phyloP scores from a whole-genome alignment of 148 eudicot genomes.

The Talinum fruticosum region DNA sequence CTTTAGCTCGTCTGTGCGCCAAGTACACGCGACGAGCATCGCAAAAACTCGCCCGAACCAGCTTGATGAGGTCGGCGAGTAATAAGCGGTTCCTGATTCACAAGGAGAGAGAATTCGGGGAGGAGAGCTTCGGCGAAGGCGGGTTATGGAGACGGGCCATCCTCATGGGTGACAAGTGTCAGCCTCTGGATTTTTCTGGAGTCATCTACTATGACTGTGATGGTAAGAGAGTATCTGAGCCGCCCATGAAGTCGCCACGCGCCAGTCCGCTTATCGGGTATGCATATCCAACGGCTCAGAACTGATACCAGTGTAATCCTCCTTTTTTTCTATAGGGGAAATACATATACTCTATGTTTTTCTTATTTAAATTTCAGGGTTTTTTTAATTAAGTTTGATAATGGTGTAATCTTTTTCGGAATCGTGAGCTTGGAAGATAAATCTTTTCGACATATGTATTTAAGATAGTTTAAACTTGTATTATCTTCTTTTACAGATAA shows the following conservation, averaged over 20 bases:
- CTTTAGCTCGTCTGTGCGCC: slow-evolving; percentile 33
- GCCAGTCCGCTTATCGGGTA: slow-evolving; percentile 33
- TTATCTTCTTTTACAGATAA: too few relatives aligned
- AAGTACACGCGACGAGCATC: slow-evolving; percentile 39
- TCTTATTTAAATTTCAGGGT: too few relatives aligned
- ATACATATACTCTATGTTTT: too few relatives aligned
- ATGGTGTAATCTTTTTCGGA: too few relatives aligned
- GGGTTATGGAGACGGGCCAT: slow-evolving; percentile 58
- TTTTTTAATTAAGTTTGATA: too few relatives aligned
- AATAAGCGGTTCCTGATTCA: slow-evolving; percentile 23
- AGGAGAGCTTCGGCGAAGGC: slow-evolving; percentile 34
- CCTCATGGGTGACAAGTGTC: slow-evolving; percentile 68
- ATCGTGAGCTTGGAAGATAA: too few relatives aligned
- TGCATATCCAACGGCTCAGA: slow-evolving; percentile 3
- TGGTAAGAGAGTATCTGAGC: slow-evolving; percentile 36
- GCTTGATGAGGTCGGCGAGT: slow-evolving; percentile 11
- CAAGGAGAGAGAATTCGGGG: slow-evolving; percentile 7
- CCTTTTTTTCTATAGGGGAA: too few relatives aligned
- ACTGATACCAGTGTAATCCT: too few relatives aligned
- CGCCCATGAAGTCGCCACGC: slow-evolving; percentile 51
- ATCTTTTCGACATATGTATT: too few relatives aligned
- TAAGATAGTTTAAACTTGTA: too few relatives aligned
- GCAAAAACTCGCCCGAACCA: slow-evolving; percentile 29
- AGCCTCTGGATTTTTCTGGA: slow-evolving; percentile 59
- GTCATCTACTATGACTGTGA: slow-evolving; percentile 58